A percentile compares a stretch with the other conserved stretches of the same genome.
These are phyloP conservation scores for Chlamydomonas schloesseri DNA, from an alignment of 139 green algal genomes.

Conservation along the genomic window DNA sequence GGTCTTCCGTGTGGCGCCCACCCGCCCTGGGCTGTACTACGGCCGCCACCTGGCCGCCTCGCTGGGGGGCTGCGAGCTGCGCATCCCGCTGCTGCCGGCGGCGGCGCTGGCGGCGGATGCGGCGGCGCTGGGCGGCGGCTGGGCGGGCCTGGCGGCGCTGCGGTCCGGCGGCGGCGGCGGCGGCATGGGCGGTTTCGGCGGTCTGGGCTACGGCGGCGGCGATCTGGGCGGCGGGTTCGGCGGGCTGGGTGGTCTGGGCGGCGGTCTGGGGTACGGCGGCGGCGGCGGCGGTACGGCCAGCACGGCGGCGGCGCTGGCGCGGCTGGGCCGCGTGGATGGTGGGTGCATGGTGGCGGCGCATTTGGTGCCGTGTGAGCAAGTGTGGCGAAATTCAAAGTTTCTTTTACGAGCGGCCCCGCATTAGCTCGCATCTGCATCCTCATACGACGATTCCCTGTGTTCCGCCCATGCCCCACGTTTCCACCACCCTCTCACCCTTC, in stretches of 20 bases:
- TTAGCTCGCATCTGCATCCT: too few relatives aligned
- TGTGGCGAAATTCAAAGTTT: too few relatives aligned
- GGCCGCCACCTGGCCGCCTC: slow-evolving; percentile 7
- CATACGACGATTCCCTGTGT: too few relatives aligned
- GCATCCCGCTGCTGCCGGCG: slow-evolving; percentile 11
- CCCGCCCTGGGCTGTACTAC: slow-evolving; percentile 26
- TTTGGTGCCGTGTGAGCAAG: too few relatives aligned
- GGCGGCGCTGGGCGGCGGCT: background rate
- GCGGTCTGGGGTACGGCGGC: background rate
- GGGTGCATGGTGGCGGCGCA: background rate
- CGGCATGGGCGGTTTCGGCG: background rate
- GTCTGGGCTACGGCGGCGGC: background rate
- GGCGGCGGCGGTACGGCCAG: background rate
- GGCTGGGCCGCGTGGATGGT: slow-evolving; percentile 19
- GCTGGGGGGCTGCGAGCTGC: slow-evolving; percentile 23
- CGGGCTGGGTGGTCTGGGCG: background rate
- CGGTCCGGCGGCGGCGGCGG: background rate
- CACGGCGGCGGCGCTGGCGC: slow-evolving; percentile 6
- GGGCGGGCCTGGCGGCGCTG: background rate
- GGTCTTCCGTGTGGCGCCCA: slow-evolving; percentile 23
- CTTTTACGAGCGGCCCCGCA: too few relatives aligned
- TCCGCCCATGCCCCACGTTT: too few relatives aligned
- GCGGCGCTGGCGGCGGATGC: background rate
- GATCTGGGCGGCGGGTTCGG: background rate
- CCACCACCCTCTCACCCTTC: background rate